These are phyloP conservation scores for Ophiostoma ulmi DNA, from an alignment of 2,329 filamentous ascomycete species.

Conservation along the genomic window DNA sequence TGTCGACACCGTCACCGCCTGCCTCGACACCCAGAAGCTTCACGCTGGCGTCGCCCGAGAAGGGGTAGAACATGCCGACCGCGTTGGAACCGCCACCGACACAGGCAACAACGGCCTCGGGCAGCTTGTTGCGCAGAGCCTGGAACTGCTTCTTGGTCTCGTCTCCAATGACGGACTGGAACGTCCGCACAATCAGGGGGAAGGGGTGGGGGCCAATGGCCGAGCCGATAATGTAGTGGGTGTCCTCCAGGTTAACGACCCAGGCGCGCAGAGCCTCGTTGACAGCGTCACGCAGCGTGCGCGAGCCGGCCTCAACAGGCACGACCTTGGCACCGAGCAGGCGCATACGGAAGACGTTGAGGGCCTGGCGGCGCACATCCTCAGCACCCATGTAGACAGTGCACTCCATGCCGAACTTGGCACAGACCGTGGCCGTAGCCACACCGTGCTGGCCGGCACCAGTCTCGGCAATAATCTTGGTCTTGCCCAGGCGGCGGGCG, in stretches of 20 bases:
- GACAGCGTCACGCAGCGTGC: constrained; percentile 78
- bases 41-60: constrained; percentile 76
- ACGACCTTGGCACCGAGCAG: constrained; percentile 89
- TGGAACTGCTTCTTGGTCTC: constrained; percentile 93
- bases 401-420: constrained; percentile 97
- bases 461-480: constrained; percentile 94
- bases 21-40: constrained; percentile 92
- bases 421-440: constrained; percentile 92
- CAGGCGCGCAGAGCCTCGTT: constrained; percentile 93
- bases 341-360: constrained; percentile 98
- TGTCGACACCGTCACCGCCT: constrained; percentile 87
- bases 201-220: constrained; percentile 97
- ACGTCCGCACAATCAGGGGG: constrained; percentile 93
- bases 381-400: constrained; percentile 98
- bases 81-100: constrained; percentile 95
- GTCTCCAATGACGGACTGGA: constrained; percentile 92
- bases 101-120: constrained; percentile 92
- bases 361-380: constrained; percentile 88
- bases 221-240: constrained; percentile 97
- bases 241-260: constrained; percentile 88
- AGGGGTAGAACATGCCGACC: constrained; percentile 97
- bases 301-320: constrained; percentile 83
- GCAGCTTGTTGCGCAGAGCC: constrained; percentile 77
- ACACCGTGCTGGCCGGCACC: constrained; percentile 97
- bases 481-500: constrained; percentile 83